phyloP scores from a whole-genome alignment of 164 flowering plant genomes.

The Sedum album region DNA sequence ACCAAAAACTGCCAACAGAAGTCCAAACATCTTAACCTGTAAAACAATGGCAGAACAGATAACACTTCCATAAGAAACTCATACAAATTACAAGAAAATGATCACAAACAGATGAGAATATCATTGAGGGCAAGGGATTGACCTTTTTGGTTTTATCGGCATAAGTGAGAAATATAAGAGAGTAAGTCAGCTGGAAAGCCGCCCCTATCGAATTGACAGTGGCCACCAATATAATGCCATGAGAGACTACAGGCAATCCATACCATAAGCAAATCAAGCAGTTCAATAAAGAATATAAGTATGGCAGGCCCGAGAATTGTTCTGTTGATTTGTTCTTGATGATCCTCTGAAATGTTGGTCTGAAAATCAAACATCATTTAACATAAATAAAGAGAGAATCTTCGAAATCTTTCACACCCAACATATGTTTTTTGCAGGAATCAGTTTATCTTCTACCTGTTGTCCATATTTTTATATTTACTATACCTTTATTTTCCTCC shows the following conservation, averaged over 20 bases:
- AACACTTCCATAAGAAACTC: not conserved
- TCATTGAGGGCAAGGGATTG: not conserved
- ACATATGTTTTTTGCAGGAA: not conserved
- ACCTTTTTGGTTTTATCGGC: conserved; percentile 53
- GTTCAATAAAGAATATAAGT: conserved; percentile 20
- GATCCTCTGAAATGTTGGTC: conserved; percentile 68
- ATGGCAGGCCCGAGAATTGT: conserved; percentile 70
- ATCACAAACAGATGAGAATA: not conserved
- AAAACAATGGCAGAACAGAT: not conserved
- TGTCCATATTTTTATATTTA: not conserved
- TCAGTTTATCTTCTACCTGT: not conserved
- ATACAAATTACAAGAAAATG: not conserved
- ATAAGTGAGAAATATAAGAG: conserved; percentile 35
- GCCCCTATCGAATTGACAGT: conserved; percentile 73
- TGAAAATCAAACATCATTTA: conserved; percentile 16
- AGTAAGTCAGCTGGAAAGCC: conserved; percentile 48
- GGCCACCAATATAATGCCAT: conserved; percentile 43
- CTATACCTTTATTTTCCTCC: not conserved
- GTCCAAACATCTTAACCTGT: conserved; percentile 53
- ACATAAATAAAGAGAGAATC: not conserved
- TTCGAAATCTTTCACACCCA: not conserved
- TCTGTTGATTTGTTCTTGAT: conserved; percentile 52
- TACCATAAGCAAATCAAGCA: conserved; percentile 66
- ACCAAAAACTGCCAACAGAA: conserved; percentile 35
- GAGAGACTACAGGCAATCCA: conserved; percentile 50